Base-by-base conservation (phyloP, 2,329 filamentous ascomycete species). In the Verticillium isaacii region DNA sequence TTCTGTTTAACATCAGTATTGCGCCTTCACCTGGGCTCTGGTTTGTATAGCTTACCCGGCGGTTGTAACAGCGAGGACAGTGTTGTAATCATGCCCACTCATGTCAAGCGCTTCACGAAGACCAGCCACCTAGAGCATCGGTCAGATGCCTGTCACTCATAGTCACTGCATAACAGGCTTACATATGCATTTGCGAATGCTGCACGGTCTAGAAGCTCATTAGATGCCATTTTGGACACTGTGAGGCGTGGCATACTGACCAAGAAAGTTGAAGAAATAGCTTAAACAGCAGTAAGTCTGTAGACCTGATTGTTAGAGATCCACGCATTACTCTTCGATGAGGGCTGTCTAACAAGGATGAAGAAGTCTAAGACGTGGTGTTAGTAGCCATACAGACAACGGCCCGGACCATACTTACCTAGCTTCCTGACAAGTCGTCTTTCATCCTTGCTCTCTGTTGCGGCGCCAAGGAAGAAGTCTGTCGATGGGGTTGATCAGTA, bases 31-130 rank as follows among this genome's bases (percentile, higher is more conserved):
- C 2, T 8, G 7, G 12, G 0, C 25, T 2, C n/a, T 17, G 34
- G 9, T 15, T 39, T 45, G n/a, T 56, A 1, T 1, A 9, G 23
- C 62, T 36, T 57, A 62, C 63, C 63, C 60, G 11, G 64, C 64
- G 2, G 64, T 65, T 1, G 64, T 65, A 59, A 85, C 69, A 3
- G 85, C 85, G 1, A 90, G 77, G 0, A 88, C 77, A 8, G 74
- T 72, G 63, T 89, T 89, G 75, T 88, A 89, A 66, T 89, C 85
- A 65, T 87, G 84, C 23, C 81, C 81, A 5, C 68, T 72, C 50
- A 89, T 71, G 0, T 76, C 66, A 5, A 89, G 78, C 54, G 87
- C 85, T 37, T 77, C 77, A 59, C 85, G 80, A 6, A 89, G 73
- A 0, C 85, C 84, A 6, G 85, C 85, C 15, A 89, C 60, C 62